Evolutionary conservation across 2,329 filamentous ascomycete species (phyloP).

Genomic region (Xenosphaeropsis pyriputrescens): DNA sequence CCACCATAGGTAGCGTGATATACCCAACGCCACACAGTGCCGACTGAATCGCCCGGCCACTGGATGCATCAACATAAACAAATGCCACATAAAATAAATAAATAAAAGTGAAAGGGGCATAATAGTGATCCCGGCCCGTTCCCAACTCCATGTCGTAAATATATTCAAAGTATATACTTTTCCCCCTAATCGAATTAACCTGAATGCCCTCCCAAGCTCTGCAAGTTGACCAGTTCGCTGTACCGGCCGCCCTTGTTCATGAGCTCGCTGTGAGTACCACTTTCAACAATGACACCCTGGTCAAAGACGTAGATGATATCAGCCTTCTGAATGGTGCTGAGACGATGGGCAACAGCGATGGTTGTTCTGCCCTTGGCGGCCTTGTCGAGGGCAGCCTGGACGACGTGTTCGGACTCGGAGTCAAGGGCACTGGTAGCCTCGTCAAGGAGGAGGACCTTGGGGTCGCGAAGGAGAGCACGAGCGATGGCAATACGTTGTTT

Average conservation of each 20-base stretch:
- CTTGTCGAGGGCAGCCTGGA: conserved; percentile 67
- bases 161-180: no score
- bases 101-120: no score
- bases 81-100: no score
- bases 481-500: conserved; percentile 90
- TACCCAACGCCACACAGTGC: no score
- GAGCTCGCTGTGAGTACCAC: conserved; percentile 63
- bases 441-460: conserved; percentile 72
- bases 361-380: conserved; percentile 78
- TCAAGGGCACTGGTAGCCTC: conserved; percentile 71
- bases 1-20: no score
- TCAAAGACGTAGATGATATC: conserved; percentile 97
- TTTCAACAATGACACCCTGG: conserved; percentile 72
- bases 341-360: conserved; percentile 82
- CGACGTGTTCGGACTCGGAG: conserved; percentile 63
- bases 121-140: no score
- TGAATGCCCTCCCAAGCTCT: conserved; percentile 47
- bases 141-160: no score
- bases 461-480: conserved; percentile 77
- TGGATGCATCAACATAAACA: no score
- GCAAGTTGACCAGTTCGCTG: conserved; percentile 64
- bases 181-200: no score
- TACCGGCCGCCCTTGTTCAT: conserved; percentile 59
- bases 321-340: conserved; percentile 88
- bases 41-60: no score